Conservation (phyloP, 1,284 basidiomycete genomes). For the Sphaerobolus stellatus region DNA sequence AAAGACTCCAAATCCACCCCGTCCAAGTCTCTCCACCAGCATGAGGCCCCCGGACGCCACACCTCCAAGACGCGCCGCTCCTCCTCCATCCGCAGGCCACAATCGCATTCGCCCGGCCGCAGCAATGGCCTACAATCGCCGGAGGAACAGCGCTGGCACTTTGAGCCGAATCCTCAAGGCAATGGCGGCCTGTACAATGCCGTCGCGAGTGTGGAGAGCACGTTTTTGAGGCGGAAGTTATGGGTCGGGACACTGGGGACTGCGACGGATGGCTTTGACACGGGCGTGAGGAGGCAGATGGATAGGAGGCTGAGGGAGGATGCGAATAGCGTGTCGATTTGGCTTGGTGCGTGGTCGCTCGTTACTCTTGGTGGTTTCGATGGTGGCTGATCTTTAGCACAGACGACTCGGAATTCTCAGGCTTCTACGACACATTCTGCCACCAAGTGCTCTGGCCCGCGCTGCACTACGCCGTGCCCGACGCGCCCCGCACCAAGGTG, state of each 20-base stretch:
- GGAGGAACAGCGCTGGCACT: slow-evolving; percentile 40
- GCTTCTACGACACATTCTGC: slow-evolving; percentile 85
- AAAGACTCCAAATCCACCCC: too few relatives aligned
- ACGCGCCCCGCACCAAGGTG: slow-evolving; percentile 79
- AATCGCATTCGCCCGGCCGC: slow-evolving; percentile 54
- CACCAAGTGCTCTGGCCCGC: slow-evolving; percentile 87
- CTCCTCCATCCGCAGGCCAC: slow-evolving; percentile 40
- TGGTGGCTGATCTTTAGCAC: slow-evolving; percentile 25
- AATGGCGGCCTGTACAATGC: slow-evolving; percentile 84
- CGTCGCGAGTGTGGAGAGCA: slow-evolving; percentile 59
- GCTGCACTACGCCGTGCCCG: slow-evolving; percentile 83
- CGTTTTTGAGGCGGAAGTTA: slow-evolving; percentile 50
- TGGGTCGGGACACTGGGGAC: slow-evolving; percentile 83
- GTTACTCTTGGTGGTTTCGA: background rate
- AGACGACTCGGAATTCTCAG: slow-evolving; percentile 65
- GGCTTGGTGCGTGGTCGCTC: slow-evolving; percentile 49
- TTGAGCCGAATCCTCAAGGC: slow-evolving; percentile 69
- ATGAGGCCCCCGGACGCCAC: slow-evolving; percentile 40
- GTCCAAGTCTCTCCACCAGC: slow-evolving; percentile 24
- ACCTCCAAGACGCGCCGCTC: slow-evolving; percentile 35
- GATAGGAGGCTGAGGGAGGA: slow-evolving; percentile 59
- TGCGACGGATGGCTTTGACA: slow-evolving; percentile 60
- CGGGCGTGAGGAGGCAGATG: slow-evolving; percentile 57
- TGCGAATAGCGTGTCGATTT: slow-evolving; percentile 66
- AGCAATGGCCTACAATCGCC: slow-evolving; percentile 27